Percentiles rank a stretch among this genome's conserved stretches.
Evolutionary conservation across 2,329 filamentous ascomycete genomes (phyloP).

Genomic region (Nigrograna mackinnonii): DNA sequence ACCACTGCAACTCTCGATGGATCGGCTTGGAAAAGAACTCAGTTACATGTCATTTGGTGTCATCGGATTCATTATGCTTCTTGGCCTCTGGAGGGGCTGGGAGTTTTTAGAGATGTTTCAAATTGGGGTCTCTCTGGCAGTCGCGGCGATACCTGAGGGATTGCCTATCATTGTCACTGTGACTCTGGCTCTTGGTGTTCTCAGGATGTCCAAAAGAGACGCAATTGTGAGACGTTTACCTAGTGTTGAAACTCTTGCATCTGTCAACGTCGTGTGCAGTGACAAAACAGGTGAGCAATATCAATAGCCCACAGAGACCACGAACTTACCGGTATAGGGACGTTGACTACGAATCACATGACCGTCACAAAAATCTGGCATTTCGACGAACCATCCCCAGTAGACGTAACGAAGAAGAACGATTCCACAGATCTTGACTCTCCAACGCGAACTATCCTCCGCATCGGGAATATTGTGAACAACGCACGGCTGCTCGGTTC

Average conservation of each 20-base stretch:
- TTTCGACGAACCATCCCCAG: conserved; percentile 68
- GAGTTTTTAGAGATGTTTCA: conserved; percentile 93
- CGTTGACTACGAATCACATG: conserved; percentile 97
- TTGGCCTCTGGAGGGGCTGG: conserved; percentile 90
- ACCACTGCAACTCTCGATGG: conserved; percentile 94
- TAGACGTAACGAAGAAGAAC: conserved; percentile 61
- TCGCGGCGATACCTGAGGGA: conserved; percentile 94
- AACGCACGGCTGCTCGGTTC: conserved; percentile 80
- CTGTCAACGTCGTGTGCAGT: conserved; percentile 99
- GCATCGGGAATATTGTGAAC: conserved; percentile 96
- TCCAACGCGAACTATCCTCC: conserved; percentile 78
- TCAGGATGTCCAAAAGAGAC: conserved; percentile 93
- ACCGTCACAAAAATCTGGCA: conserved; percentile 97
- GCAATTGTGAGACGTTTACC: conserved; percentile 95
- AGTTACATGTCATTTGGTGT: conserved; percentile 97
- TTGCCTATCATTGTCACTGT: conserved; percentile 98
- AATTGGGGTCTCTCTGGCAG: conserved; percentile 93
- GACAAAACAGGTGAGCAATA: conserved; percentile 79
- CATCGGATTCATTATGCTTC: conserved; percentile 88
- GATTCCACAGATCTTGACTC: conserved; percentile 64
- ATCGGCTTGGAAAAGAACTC: conserved; percentile 91
- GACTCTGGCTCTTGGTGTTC: conserved; percentile 88
- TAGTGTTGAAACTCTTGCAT: conserved; percentile 95
- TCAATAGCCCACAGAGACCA: too few species aligned
- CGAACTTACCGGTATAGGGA: too few species aligned